These are phyloP conservation scores for Salisapilia sapeloensis DNA, from an alignment of 352 stramenopile species.

Conservation along the genomic window DNA sequence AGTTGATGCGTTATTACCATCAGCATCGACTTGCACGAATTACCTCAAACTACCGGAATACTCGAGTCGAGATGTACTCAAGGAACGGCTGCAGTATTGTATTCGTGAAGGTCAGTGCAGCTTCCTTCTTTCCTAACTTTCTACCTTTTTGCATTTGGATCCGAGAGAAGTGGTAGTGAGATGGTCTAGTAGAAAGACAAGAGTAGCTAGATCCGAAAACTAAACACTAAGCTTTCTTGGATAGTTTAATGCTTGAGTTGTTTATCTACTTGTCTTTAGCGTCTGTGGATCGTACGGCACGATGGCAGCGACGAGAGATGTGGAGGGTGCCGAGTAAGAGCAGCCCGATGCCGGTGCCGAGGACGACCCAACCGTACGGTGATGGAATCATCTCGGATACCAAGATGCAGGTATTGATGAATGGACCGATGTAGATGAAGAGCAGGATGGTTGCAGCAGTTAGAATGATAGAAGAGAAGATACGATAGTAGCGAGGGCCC, in stretches of 20 bases:
- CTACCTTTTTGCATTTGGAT: constrained; percentile 3
- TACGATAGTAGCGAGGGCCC: constrained; percentile 51
- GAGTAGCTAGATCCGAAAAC: too few relatives aligned
- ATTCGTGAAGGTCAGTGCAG: constrained; percentile 75
- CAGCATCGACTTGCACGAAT: constrained; percentile 80
- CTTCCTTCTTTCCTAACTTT: constrained; percentile 57
- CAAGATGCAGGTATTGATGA: constrained; percentile 52
- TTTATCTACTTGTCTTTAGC: too few relatives aligned
- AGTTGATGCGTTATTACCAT: constrained; percentile 47
- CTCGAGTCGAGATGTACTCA: constrained; percentile 56
- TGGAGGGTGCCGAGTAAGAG: constrained; percentile 23
- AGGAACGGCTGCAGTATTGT: constrained; percentile 53
- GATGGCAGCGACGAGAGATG: constrained; percentile 33
- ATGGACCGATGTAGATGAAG: constrained; percentile 44
- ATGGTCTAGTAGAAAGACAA: too few relatives aligned
- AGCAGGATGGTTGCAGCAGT: constrained; percentile 34
- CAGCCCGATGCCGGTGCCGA: constrained; percentile 19
- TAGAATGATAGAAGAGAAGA: constrained; percentile 44
- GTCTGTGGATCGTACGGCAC: too few relatives aligned
- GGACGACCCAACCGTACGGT: constrained; percentile 37
- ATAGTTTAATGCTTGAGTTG: too few relatives aligned
- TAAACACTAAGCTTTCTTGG: too few relatives aligned
- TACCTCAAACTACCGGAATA: constrained; percentile 88
- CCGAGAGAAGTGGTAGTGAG: constrained; percentile 3
- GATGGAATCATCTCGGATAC: constrained; percentile 43